Evolutionary conservation across 2,329 filamentous ascomycete genomes (phyloP).

Genomic region (Pyricularia grisea): DNA sequence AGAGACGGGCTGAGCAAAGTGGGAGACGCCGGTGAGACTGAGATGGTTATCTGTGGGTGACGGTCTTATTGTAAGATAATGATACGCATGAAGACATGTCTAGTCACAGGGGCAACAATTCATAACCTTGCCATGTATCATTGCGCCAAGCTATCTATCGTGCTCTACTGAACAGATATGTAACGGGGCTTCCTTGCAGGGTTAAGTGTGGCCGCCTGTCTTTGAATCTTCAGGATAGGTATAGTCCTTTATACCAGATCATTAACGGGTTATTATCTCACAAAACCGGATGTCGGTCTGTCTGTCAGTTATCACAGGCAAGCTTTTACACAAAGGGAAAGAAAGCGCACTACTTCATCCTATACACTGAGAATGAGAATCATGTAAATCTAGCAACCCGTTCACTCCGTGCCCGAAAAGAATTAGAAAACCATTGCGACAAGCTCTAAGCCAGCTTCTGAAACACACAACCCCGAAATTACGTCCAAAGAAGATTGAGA

Average conservation of each 20-base stretch:
- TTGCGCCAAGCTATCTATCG: not conserved
- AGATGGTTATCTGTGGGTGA: not conserved
- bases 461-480: not conserved
- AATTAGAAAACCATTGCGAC: not conserved
- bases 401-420: not conserved
- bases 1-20: constrained; percentile 10
- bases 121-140: not conserved
- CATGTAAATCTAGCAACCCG: not conserved
- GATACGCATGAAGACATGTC: not conserved
- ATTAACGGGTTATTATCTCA: not conserved
- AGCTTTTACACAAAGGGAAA: not conserved
- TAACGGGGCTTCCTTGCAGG: not conserved
- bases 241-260: not conserved
- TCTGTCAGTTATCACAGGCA: not conserved
- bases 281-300: not conserved
- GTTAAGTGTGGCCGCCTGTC: not conserved
- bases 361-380: not conserved
- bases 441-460: not conserved
- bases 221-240: not conserved
- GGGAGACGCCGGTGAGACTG: constrained; percentile 6
- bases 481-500: not conserved
- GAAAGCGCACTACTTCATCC: not conserved
- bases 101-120: not conserved
- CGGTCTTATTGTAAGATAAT: not conserved
- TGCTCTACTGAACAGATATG: not conserved